Evolutionary conservation across 148 eudicot genomes (phyloP), one percentile per base, ranked within the genome.

Genomic region (Dysphania ambrosioides): DNA sequence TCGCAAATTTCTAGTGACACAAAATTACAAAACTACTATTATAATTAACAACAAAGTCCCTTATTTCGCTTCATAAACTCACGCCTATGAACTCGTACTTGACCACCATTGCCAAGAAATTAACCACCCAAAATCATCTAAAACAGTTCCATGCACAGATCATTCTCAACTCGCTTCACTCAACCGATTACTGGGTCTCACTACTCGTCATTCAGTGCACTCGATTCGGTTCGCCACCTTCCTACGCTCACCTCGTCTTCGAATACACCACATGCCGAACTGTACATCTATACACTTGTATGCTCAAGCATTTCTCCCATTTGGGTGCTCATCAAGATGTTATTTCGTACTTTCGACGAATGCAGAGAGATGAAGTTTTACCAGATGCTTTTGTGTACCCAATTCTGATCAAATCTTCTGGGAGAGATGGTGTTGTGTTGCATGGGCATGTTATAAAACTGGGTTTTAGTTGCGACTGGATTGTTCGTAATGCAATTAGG

Each of bases 371-470:
- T 42, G 66, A 67, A 6, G 71, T 86, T 24, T 70, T 26, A 53
- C 83, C 86, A 63, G 86, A 86, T 72, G 82, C 58, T 2, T 83
- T 60, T 81, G 83, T 82, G 49, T 90, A 85, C 80, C 90, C 91
- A 0, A 64, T 86, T 0, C 31, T 88, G 84, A 76, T 90, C 23
- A 90, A 90, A 83, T 84, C 88, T 19, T 81, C 77, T 8, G 95
- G 87, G 2, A 79, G 78, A 64, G 66, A 68, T 0, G 87, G 85
- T 4, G 18, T 80, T 75, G 75, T 40, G 16, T 70, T 90, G 26
- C 95, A 88, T 38, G 76, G 79, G 11, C 79, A 81, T 82, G 74
- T 85, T 55, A 10, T 86, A 51, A 90, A 85, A 80, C 0, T 83
- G 81, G 90, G 92, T 29, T 62, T 47, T 81, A 80, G 40, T 18